Base-by-base conservation (phyloP, 495 filamentous ascomycete genomes). In the Alectoria sarmentosa region DNA sequence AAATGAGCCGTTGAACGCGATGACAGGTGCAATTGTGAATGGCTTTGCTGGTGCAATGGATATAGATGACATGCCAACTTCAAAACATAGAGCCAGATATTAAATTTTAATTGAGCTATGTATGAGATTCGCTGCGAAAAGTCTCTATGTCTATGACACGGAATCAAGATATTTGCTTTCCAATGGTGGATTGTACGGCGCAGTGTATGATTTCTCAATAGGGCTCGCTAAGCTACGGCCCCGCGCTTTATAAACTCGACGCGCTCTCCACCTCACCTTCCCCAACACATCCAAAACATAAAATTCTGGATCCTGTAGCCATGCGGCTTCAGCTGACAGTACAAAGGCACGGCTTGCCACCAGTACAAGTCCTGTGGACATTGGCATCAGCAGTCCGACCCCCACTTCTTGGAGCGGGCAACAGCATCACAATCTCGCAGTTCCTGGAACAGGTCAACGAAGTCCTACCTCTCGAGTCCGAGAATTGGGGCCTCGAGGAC, bases 271-370 rank as follows among this genome's bases (percentile, higher is more conserved):
- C 30, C 57, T 28, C 46, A 44, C 54, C 34, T 34, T 23, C n/a
- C 34, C 41, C 41, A 38, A 37, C 42, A 32, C 17, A 36, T 42
- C 19, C 11, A 57, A 26, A 61, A 21, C 17, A 7, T 36, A 4
- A 8, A 44, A 17, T 26, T 6, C 15, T 36, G 37, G 21, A 28
- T 28, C 49, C 13, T 26, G 37, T 46, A 65, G 57, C 66, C 54
- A 92, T 98, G 84, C 87, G 94, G 67, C 83, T 98, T 62, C 89
- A 90, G 63, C 78, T 98, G 23, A 82, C 84, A 4, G 87, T 98
- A 46, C 85, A 88, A 56, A 89, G 94, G 46, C 86, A 97, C 75
- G 83, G 81, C 10, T 81, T 97, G 34, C 92, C 94, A 28, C 79
- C 88, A 36, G 85, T 84, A 44, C 82, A 85, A 63, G 78, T 96